Evolutionary conservation across 192 early-diverging fungal species (phyloP).

Genomic region (Diversispora eburnea): DNA sequence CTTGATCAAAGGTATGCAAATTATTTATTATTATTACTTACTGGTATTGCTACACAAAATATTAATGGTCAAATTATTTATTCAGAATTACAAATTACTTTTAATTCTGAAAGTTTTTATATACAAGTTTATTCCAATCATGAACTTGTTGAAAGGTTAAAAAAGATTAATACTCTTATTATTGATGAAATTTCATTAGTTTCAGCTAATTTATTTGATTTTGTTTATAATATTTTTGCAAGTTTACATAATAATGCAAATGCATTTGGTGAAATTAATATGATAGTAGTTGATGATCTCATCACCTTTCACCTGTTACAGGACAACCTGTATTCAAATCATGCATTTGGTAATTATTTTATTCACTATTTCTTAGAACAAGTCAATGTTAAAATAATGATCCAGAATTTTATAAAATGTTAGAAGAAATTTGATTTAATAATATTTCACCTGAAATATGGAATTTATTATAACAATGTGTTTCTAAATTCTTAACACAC

Average conservation of each 20-base stretch:
- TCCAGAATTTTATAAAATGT: too few relatives aligned
- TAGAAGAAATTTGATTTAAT: too few relatives aligned
- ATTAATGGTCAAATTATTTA: conserved; percentile 18
- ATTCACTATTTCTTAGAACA: too few relatives aligned
- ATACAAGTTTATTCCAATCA: background rate
- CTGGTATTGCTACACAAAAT: conserved; percentile 14
- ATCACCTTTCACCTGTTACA: background rate
- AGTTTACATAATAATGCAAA: background rate
- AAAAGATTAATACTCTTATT: background rate
- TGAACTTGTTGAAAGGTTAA: background rate
- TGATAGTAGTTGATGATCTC: background rate
- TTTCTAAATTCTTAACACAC: too few relatives aligned
- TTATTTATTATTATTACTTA: background rate
- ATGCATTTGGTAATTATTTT: too few relatives aligned
- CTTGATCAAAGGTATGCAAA: background rate
- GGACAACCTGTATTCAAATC: background rate
- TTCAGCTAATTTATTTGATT: background rate
- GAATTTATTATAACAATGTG: too few relatives aligned
- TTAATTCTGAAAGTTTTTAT: background rate
- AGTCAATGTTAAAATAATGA: too few relatives aligned
- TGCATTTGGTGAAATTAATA: conserved; percentile 7
- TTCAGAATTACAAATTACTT: background rate
- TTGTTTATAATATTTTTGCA: background rate
- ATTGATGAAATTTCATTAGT: conserved; percentile 16
- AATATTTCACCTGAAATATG: too few relatives aligned